phyloP scores from a whole-genome alignment of 768 basidiomycete genomes.

The Leccinum uliginosum region DNA sequence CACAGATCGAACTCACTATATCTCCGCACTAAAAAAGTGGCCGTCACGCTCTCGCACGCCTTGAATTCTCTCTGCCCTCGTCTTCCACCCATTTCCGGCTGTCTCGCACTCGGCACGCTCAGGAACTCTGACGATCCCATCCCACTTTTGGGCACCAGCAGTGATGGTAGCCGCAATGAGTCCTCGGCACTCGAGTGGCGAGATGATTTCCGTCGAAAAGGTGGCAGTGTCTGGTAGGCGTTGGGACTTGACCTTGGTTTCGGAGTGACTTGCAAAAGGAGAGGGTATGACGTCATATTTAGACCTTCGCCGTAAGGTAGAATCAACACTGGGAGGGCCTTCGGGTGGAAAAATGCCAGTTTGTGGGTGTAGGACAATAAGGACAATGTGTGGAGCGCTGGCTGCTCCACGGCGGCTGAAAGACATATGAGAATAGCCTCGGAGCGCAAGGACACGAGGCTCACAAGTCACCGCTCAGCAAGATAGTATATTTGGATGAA shows the following conservation, averaged over 20 bases:
- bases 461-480: constrained; percentile 56
- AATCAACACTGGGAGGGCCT: constrained; percentile 12
- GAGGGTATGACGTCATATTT: constrained; percentile 13
- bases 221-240: constrained; percentile 11
- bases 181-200: constrained; percentile 40
- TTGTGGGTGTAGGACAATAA: constrained; percentile 17
- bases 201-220: constrained; percentile 38
- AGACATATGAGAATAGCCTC: neutral
- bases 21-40: constrained; percentile 34
- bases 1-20: constrained; percentile 22
- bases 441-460: constrained; percentile 22
- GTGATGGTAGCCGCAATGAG: constrained; percentile 39
- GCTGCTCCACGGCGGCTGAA: constrained; percentile 42
- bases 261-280: constrained; percentile 12
- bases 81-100: constrained; percentile 26
- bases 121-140: constrained; percentile 51
- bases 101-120: constrained; percentile 15
- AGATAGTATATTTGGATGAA: constrained; percentile 44
- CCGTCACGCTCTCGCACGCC: constrained; percentile 31
- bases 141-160: constrained; percentile 38
- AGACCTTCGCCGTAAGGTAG: constrained; percentile 8
- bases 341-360: constrained; percentile 12
- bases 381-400: constrained; percentile 14
- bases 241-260: constrained; percentile 8
- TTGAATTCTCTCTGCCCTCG: constrained; percentile 20